A percentile compares a stretch with the other conserved stretches of the same genome.
These are phyloP conservation scores for Amniculicola lignicola DNA, from an alignment of 495 filamentous ascomycete species.

Conservation along the genomic window DNA sequence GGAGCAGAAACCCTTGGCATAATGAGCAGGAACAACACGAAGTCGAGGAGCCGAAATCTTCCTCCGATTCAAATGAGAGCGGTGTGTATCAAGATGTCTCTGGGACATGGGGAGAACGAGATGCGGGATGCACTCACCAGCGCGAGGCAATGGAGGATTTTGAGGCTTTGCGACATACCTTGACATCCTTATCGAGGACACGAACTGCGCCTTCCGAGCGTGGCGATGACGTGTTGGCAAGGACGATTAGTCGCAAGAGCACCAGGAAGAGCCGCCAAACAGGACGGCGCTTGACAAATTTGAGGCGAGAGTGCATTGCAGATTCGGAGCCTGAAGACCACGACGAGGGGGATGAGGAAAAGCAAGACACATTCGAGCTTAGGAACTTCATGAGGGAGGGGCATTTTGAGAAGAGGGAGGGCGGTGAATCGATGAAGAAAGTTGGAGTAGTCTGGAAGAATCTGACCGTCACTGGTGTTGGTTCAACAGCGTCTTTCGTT, in stretches of 20 bases:
- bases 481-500: conserved; percentile 64
- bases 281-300: neutral
- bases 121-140: conserved; percentile 61
- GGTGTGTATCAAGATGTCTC: conserved; percentile 33
- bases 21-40: conserved; percentile 1
- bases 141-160: conserved; percentile 67
- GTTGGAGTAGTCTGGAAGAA: conserved; percentile 82
- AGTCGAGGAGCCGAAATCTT: neutral
- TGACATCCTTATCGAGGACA: conserved; percentile 58
- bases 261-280: neutral
- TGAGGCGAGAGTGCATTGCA: neutral
- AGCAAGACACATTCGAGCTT: conserved; percentile 64
- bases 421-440: conserved; percentile 71
- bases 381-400: conserved; percentile 74
- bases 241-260: conserved; percentile 20
- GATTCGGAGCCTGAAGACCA: conserved; percentile 19
- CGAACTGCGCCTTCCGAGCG: conserved; percentile 40
- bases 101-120: conserved; percentile 75
- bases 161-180: conserved; percentile 62
- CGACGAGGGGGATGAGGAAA: conserved; percentile 35
- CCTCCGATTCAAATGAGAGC: neutral
- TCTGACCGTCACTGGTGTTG: conserved; percentile 70
- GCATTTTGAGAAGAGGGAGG: conserved; percentile 73
- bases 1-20: conserved; percentile 26
- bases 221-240: neutral